A percentile compares a stretch with the other conserved stretches of the same genome.
Evolutionary conservation across 805 yeast genomes (phyloP).

Genomic region (Spathaspora gorwiae): DNA sequence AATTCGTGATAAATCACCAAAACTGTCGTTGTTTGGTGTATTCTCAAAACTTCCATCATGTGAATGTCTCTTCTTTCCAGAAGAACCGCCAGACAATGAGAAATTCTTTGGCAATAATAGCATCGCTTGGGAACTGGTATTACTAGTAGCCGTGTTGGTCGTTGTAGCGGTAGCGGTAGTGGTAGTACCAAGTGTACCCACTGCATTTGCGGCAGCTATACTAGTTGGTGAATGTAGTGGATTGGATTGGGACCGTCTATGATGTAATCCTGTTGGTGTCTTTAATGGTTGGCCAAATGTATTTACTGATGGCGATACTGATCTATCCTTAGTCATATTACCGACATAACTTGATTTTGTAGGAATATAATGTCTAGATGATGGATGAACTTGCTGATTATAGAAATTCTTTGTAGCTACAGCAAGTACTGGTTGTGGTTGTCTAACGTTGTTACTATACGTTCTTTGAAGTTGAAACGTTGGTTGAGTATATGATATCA

Average conservation of each 20-base stretch:
- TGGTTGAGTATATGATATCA: not conserved
- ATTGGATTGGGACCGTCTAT: constrained; percentile 31
- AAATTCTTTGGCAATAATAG: constrained; percentile 48
- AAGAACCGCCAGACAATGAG: constrained; percentile 19
- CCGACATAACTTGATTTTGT: not conserved
- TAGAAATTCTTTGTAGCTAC: not conserved
- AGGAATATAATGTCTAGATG: not conserved
- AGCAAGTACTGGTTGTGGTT: not conserved
- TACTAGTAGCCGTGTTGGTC: constrained; percentile 4
- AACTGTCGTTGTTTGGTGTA: not conserved
- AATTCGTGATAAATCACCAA: not conserved
- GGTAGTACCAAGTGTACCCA: constrained; percentile 3
- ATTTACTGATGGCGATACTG: constrained; percentile 19
- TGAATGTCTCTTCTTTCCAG: constrained; percentile 18
- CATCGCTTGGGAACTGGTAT: constrained; percentile 39
- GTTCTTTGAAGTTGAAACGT: not conserved
- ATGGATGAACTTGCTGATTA: not conserved
- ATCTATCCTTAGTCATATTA: constrained; percentile 13
- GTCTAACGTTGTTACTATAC: not conserved
- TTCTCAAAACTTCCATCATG: constrained; percentile 15
- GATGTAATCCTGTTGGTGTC: constrained; percentile 8
- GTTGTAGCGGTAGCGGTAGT: constrained; percentile 6
- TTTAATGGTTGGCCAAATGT: not conserved
- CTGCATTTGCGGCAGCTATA: not conserved
- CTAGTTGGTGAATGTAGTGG: constrained; percentile 15